Evolutionary conservation across 2,329 filamentous ascomycete species (phyloP), one percentile per base, ranked within the genome.

Genomic region (Penicillium psychrosexuale): DNA sequence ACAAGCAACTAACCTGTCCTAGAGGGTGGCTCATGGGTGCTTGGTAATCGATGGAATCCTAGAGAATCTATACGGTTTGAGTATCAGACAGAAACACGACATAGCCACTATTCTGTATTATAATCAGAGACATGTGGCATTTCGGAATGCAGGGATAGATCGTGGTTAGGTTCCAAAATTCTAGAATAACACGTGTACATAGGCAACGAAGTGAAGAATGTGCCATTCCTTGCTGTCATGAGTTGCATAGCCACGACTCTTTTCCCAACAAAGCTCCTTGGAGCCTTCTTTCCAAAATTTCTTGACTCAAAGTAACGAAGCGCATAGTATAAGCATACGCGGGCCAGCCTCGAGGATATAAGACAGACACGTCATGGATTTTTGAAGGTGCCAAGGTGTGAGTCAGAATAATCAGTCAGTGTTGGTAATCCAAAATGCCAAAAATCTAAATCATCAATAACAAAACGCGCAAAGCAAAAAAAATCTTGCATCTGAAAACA

Each of bases 331-430:
- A 19, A 8, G 38, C 22, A 36, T 24, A 49, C 37, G 30, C 37
- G 37, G 37, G 44, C 44, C 12, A 22, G 49, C 9, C 27, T 24
- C 7, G 9, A 37, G 13, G 8, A 30, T 30, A 9, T 31, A 22
- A 13, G 17, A 12, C 43, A n/a, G 11, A 13, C 36, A 36, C 31
- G 39, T 51, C 22, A 45, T 31, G 19, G 8, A 12, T 8, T 2
- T 15, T 36, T 13, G 28, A 15, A 30, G 6, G 24, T 24, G 19
- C 30, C 30, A 22, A 31, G 17, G 5, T 19, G 37, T 53, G 51
- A 53, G 28, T 53, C 51, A 53, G 17, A 36, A 50, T n/a, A 34
- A 13, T 9, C 13, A 42, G 27, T 28, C 40, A 51, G 27, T 17
- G 7, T 31, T 17, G 22, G 38, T 27, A 39, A 52, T 24, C 3